Evolutionary conservation across 2,329 filamentous ascomycete genomes (phyloP).

Genomic region (Fusarium setosum): DNA sequence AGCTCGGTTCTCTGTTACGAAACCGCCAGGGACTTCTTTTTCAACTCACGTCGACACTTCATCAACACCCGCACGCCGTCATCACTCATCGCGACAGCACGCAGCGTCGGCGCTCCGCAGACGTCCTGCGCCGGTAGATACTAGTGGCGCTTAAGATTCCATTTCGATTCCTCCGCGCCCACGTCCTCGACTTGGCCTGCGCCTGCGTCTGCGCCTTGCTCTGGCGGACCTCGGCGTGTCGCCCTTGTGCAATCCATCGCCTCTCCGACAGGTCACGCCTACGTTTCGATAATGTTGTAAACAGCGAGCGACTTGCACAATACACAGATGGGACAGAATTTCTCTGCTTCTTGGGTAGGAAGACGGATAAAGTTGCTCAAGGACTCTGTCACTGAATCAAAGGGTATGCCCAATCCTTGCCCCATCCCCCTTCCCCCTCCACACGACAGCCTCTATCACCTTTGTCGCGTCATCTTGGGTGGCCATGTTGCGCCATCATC

Average conservation of each 20-base stretch:
- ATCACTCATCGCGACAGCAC: slow-evolving; percentile 43
- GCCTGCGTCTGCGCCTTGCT: slow-evolving; percentile 20
- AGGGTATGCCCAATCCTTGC: slow-evolving; percentile 49
- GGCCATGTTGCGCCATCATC: slow-evolving; percentile 27
- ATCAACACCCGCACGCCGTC: slow-evolving; percentile 42
- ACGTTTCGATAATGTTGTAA: slow-evolving; percentile 48
- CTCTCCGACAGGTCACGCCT: slow-evolving; percentile 40
- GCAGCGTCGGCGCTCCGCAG: slow-evolving; percentile 36
- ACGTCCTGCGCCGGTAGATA: slow-evolving; percentile 37
- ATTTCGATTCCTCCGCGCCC: slow-evolving; percentile 29
- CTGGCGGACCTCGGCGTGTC: slow-evolving; percentile 25
- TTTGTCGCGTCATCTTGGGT: slow-evolving; percentile 39
- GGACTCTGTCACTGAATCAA: slow-evolving; percentile 37
- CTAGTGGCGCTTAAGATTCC: slow-evolving; percentile 26
- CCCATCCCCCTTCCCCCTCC: slow-evolving; percentile 32
- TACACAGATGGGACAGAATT: slow-evolving; percentile 42
- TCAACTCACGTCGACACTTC: slow-evolving; percentile 45
- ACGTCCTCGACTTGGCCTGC: slow-evolving; percentile 25
- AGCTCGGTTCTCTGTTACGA: slow-evolving; percentile 37
- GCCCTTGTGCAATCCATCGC: slow-evolving; percentile 38
- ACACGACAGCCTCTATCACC: slow-evolving; percentile 23
- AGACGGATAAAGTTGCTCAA: slow-evolving; percentile 40
- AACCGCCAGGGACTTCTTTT: slow-evolving; percentile 46
- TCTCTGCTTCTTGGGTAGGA: slow-evolving; percentile 38
- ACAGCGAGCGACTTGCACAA: slow-evolving; percentile 43